Percentiles rank a stretch among this genome's conserved stretches.
Evolutionary conservation across 148 eudicot species (phyloP).

Genomic region (Pharnaceum exiguum): DNA sequence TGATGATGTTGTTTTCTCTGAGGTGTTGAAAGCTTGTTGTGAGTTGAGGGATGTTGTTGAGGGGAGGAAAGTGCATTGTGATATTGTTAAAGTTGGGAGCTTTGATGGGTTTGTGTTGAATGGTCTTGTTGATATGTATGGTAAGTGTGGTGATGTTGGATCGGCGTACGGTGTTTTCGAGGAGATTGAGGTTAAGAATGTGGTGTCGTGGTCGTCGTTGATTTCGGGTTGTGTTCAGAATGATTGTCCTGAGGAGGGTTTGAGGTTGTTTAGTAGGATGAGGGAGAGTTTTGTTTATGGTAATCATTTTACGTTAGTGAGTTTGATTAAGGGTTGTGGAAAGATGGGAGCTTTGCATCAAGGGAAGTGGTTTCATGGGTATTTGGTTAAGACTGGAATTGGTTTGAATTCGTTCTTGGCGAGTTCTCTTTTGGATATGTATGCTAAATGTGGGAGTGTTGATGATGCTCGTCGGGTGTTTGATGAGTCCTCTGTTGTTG

Average conservation of each 20-base stretch:
- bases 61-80: constrained; percentile 66
- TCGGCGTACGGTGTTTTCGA: constrained; percentile 51
- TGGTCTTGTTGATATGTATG: constrained; percentile 77
- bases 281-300: constrained; percentile 58
- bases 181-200: constrained; percentile 48
- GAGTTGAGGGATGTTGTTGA: constrained; percentile 42
- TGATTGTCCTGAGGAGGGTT: constrained; percentile 53
- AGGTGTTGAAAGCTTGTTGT: constrained; percentile 71
- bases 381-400: constrained; percentile 53
- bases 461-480: constrained; percentile 54
- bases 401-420: constrained; percentile 40
- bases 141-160: constrained; percentile 59
- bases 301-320: constrained; percentile 61
- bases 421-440: constrained; percentile 70
- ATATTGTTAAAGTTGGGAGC: constrained; percentile 51
- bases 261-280: constrained; percentile 72
- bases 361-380: constrained; percentile 89
- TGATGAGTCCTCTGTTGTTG: constrained; percentile 32
- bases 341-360: constrained; percentile 82
- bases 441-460: constrained; percentile 54
- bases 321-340: constrained; percentile 56
- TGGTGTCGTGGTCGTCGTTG: constrained; percentile 87
- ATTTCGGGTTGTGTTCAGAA: constrained; percentile 84
- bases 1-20: constrained; percentile 58
- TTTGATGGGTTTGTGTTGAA: constrained; percentile 63